A percentile compares a stretch with the other conserved stretches of the same genome.
These are phyloP conservation scores for Psilocybe sp. DNA, from an alignment of 768 basidiomycete genomes.

Conservation along the genomic window DNA sequence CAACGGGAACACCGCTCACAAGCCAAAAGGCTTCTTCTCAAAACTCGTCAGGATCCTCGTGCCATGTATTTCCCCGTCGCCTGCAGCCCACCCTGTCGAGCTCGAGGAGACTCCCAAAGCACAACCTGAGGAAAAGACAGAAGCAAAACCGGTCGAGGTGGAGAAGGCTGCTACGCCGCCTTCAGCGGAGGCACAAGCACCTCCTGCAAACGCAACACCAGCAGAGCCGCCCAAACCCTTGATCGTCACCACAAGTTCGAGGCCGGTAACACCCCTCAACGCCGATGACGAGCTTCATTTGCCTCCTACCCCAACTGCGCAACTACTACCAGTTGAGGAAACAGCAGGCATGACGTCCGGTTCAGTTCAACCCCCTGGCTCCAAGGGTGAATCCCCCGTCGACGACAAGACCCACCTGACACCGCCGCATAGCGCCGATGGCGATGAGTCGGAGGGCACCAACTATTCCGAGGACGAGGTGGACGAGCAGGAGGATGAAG, in stretches of 20 bases:
- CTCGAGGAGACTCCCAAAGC: conserved; percentile 25
- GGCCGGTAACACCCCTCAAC: conserved; percentile 16
- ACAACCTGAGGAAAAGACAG: conserved; percentile 12
- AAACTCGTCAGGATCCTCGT: conserved; percentile 60
- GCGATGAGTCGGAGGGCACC: conserved; percentile 61
- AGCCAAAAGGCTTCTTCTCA: conserved; percentile 53
- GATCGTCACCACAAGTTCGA: conserved; percentile 12
- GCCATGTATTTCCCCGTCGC: conserved; percentile 60
- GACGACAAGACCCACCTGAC: conserved; percentile 33
- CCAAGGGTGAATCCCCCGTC: conserved; percentile 48
- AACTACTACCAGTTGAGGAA: conserved; percentile 56
- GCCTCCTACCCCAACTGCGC: conserved; percentile 34
- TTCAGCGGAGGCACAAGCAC: conserved; percentile 4
- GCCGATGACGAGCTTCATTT: conserved; percentile 31
- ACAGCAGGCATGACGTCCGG: conserved; percentile 90
- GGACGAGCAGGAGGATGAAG: conserved; percentile 80
- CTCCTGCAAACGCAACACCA: conserved; percentile 6
- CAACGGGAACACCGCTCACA: conserved; percentile 11
- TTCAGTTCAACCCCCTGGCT: conserved; percentile 88
- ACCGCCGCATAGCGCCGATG: conserved; percentile 41
- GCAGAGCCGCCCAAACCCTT: conserved; percentile 16
- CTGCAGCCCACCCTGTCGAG: conserved; percentile 42
- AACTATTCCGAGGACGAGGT: conserved; percentile 68
- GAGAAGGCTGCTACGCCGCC: conserved; percentile 14
- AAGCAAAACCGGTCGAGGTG: conserved; percentile 6